These are phyloP conservation scores for Lathyrus sativus DNA, from an alignment of 306 rosid genomes.

Conservation along the genomic window DNA sequence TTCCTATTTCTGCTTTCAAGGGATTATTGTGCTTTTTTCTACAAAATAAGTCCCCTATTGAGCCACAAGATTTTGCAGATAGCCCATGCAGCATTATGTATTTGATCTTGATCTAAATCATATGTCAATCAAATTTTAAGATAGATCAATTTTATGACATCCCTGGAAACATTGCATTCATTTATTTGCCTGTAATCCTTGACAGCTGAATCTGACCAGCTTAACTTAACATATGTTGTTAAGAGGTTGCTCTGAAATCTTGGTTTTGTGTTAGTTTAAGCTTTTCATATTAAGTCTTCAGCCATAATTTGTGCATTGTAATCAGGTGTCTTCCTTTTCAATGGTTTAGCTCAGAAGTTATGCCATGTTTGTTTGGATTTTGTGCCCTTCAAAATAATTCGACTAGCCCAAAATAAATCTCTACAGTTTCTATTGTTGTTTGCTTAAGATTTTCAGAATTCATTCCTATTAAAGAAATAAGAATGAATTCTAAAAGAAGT, in stretches of 20 bases:
- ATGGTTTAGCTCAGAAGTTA: constrained; percentile 6
- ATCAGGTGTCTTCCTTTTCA: constrained; percentile 8
- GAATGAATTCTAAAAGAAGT: neutral
- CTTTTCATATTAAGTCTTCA: constrained; percentile 1
- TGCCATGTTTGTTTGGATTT: constrained; percentile 27
- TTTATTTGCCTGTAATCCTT: constrained; percentile 19
- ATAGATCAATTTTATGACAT: constrained; percentile 8
- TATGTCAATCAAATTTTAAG: constrained; percentile 1
- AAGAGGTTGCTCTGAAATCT: constrained; percentile 19
- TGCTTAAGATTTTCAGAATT: constrained; percentile 11
- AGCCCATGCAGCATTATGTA: neutral
- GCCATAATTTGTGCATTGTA: neutral
- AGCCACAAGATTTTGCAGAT: neutral
- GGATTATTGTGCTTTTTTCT: neutral
- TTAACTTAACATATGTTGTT: neutral
- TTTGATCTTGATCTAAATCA: constrained; percentile 15
- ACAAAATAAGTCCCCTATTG: neutral
- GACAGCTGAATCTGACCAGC: constrained; percentile 11
- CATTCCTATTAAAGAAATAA: neutral
- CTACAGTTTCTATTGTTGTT: neutral
- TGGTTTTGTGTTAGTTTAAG: neutral
- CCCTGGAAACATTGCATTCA: constrained; percentile 13
- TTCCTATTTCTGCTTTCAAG: neutral
- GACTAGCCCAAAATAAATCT: neutral
- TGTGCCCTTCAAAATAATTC: constrained; percentile 9